Base-by-base conservation (phyloP, 768 basidiomycete genomes). In the Podaxis sp. region DNA sequence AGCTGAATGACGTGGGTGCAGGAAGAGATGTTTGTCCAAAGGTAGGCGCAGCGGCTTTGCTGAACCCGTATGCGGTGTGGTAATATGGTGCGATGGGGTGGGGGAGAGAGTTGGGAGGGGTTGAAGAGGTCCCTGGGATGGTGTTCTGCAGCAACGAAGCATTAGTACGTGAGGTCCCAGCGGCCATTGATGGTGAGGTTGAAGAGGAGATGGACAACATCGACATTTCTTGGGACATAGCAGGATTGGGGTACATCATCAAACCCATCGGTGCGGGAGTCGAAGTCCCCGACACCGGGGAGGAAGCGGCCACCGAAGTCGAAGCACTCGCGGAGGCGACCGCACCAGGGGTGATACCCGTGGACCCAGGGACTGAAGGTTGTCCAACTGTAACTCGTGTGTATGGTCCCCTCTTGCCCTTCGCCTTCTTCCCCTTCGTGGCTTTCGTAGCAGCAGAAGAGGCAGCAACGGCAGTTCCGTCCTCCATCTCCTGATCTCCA, bases 21-120 rank as follows among this genome's bases (percentile, higher is more conserved):
- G 53, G 40, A 33, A 61, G 43, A 17, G 60, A 61, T 4, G 53
- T 17, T 3, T 55, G 52, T 25, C 60, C 60, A 36, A 61, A 61
- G 4, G 47, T 51, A 2, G 58, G 58, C 15, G 22, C 15, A 40
- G 58, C 8, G 3, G 49, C 19, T 13, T 40, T 22, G 13, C n/a
- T 43, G 37, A 57, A 27, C 3, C 49, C 49, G 12, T 50, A 50
- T 2, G 7, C 24, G 15, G 13, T 17, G 6, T 41, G 25, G n/a
- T 56, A 56, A 13, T 22, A 43, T 2, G 54, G n/a, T 55, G 37
- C 19, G n/a, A 55, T 19, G 9, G 11, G 37, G 12, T 55, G 54
- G 25, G 40, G 38, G 55, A 41, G 49, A 22, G 49, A 1, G 2
- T 11, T 19, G 24, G 49, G 8, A 6, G 25, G 25, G 49, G 3